These are phyloP conservation scores for Colletotrichum tropicicola DNA, from an alignment of 2,329 filamentous ascomycete species.

Conservation along the genomic window DNA sequence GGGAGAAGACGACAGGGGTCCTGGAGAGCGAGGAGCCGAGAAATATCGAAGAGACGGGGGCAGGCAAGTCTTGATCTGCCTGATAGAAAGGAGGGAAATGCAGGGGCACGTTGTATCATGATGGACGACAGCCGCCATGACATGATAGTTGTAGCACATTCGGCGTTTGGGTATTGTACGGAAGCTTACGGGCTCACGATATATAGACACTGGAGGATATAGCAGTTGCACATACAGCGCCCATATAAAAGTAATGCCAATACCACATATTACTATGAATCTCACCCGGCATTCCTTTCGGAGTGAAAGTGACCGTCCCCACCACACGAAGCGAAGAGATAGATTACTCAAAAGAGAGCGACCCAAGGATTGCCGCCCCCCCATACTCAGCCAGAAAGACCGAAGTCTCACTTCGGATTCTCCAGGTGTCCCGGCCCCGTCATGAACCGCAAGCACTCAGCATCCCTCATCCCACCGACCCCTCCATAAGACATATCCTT, in stretches of 20 bases:
- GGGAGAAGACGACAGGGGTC: constrained; percentile 12
- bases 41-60: constrained; percentile 7
- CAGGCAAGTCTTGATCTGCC: not conserved
- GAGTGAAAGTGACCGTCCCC: too few species aligned
- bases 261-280: not conserved
- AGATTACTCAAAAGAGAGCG: too few species aligned
- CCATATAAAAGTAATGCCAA: not conserved
- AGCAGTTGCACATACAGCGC: not conserved
- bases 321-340: not conserved
- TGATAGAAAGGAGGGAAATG: too few species aligned
- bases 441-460: not conserved
- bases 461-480: not conserved
- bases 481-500: not conserved
- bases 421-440: not conserved
- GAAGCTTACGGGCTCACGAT: not conserved
- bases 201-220: not conserved
- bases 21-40: constrained; percentile 4
- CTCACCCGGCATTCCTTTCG: too few species aligned
- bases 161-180: not conserved
- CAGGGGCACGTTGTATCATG: not conserved
- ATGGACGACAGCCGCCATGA: not conserved
- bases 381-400: too few species aligned
- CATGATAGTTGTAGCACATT: not conserved
- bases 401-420: too few species aligned
- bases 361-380: too few species aligned